A percentile compares a stretch with the other conserved stretches of the same genome.
phyloP scores from a whole-genome alignment of 2,329 filamentous ascomycete species.

The Calonectria pseudoreteaudii region DNA sequence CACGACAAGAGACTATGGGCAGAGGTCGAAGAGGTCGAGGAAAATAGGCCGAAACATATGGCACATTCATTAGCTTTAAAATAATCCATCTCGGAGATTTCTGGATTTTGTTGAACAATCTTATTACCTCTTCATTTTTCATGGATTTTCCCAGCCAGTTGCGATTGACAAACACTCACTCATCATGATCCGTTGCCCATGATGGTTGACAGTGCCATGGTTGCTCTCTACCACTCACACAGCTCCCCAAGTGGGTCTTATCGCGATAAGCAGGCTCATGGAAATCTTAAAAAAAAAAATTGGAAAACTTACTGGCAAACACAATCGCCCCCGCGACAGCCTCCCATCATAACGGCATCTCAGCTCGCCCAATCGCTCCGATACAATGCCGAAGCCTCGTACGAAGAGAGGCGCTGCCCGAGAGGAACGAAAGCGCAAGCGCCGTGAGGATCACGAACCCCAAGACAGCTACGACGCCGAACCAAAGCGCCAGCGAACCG shows the following conservation, averaged over 20 bases:
- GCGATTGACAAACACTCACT: background rate
- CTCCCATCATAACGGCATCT: slow-evolving; percentile 10
- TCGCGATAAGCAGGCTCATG: slow-evolving; percentile 28
- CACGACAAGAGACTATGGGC: no score
- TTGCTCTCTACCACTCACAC: background rate
- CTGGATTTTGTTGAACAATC: background rate
- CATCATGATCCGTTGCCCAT: background rate
- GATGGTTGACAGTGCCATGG: background rate
- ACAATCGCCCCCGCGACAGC: slow-evolving; percentile 33
- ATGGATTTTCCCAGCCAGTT: background rate
- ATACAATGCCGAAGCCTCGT: slow-evolving; percentile 57
- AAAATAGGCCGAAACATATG: background rate
- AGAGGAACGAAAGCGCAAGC: slow-evolving; percentile 57
- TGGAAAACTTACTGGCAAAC: slow-evolving; percentile 32
- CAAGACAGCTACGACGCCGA: slow-evolving; percentile 36
- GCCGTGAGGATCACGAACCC: slow-evolving; percentile 43
- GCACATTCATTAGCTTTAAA: background rate
- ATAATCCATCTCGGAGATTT: background rate
- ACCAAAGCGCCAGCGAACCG: slow-evolving; percentile 42
- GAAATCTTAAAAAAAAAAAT: slow-evolving; percentile 23
- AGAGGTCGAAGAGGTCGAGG: background rate
- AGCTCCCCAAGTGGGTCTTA: slow-evolving; percentile 26
- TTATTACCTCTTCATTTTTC: background rate
- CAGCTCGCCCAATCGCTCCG: slow-evolving; percentile 18
- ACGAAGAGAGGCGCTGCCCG: slow-evolving; percentile 54